These are phyloP conservation scores for Cladosporium phlei DNA, from an alignment of 2,329 filamentous ascomycete species.

Conservation along the genomic window DNA sequence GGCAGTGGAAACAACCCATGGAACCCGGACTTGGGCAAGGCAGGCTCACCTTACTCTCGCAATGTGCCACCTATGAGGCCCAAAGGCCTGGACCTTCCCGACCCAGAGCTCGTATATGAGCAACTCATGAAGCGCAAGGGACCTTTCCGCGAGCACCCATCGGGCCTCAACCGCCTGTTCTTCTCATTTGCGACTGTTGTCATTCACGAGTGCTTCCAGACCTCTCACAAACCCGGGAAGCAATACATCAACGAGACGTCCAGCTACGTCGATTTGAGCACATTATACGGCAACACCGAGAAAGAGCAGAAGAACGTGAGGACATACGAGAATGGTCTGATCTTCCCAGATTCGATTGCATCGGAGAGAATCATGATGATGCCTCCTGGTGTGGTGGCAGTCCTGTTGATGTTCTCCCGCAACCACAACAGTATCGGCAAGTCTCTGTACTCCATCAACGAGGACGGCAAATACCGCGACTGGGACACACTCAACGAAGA, in stretches of 20 bases:
- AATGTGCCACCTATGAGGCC: slow-evolving; percentile 44
- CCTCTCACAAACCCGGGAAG: slow-evolving; percentile 26
- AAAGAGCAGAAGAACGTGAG: slow-evolving; percentile 40
- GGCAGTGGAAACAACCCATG: slow-evolving; percentile 46
- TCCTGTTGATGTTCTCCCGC: slow-evolving; percentile 42
- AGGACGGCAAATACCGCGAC: slow-evolving; percentile 39
- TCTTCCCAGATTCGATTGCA: slow-evolving; percentile 43
- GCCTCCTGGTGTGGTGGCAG: slow-evolving; percentile 43
- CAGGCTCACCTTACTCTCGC: slow-evolving; percentile 44
- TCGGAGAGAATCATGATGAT: slow-evolving; percentile 46
- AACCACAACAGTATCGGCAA: slow-evolving; percentile 44
- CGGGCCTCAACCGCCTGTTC: slow-evolving; percentile 42
- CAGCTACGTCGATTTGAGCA: slow-evolving; percentile 45
- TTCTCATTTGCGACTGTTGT: slow-evolving; percentile 47
- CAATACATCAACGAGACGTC: slow-evolving; percentile 41
- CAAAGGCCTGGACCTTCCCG: slow-evolving; percentile 48
- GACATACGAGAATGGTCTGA: slow-evolving; percentile 40
- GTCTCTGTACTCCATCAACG: slow-evolving; percentile 39
- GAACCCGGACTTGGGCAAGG: slow-evolving; percentile 50
- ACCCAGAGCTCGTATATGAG: slow-evolving; percentile 46
- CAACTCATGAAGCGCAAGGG: slow-evolving; percentile 39
- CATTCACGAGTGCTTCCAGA: slow-evolving; percentile 48
- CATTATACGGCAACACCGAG: slow-evolving; percentile 43
- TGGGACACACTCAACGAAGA: slow-evolving; percentile 34
- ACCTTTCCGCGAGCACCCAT: slow-evolving; percentile 41